Evolutionary conservation across 75 land plant genomes (phyloP), one percentile per base, ranked within the genome.

Genomic region (Cupressus sempervirens): DNA sequence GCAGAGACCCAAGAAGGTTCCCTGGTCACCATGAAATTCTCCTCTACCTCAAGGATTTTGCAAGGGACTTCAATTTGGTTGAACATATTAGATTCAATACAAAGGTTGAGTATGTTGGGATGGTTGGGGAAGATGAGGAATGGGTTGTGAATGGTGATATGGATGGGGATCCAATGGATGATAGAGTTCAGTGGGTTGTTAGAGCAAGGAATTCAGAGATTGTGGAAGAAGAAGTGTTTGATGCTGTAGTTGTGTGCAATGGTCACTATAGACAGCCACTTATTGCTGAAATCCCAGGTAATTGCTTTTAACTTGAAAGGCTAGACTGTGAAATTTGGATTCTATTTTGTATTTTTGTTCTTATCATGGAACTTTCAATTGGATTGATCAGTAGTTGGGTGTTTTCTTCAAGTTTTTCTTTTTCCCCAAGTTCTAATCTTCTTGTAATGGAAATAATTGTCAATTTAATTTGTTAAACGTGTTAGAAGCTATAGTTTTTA

Each of bases 171-270:
- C 84, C 84, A 43, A 41, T 48, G 34, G 36, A 41, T 62, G 48
- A 83, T 5, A 72, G 74, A 11, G 36, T 85, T 76, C 85, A 86
- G 76, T 92, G 94, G 94, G 82, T 89, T 74, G 94, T 92, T 7
- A 88, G 81, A 40, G 87, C 85, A 23, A 45, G 34, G 15, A 82
- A 9, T 13, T 79, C 29, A 40, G 36, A 26, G 1, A 50, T 83
- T 68, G 86, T 85, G 29, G 62, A 70, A 43, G 98, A 94, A 76
- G 95, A 96, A 70, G 85, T 95, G 1, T 95, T 89, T 86, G 98
- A 96, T 86, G 98, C 98, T 4, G 93, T 96, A 23, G 98, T 95
- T 52, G 91, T 96, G 53, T 96, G 97, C 81, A 93, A 86, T 73
- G 98, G 98, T 32, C 98, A 95, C 76, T 96, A 92, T 73, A 90